These are phyloP conservation scores for Sugiyamaella lignohabitans DNA, from an alignment of 805 yeast genomes.

Conservation along the genomic window DNA sequence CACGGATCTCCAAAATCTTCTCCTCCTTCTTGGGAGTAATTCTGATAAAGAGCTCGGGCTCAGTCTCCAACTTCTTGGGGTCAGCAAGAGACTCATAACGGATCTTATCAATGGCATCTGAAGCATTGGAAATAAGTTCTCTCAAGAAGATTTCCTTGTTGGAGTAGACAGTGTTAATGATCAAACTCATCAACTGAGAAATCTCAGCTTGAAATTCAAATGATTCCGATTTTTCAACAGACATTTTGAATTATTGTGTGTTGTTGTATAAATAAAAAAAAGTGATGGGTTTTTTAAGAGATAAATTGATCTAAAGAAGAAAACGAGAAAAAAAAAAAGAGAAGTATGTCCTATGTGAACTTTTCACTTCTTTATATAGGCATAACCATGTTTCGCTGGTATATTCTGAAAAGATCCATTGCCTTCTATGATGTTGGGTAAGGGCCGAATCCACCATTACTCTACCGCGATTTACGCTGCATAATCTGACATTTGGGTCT, in stretches of 20 bases:
- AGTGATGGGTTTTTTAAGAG: background rate
- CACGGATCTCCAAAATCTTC: conserved; percentile 93
- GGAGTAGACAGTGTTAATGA: conserved; percentile 99
- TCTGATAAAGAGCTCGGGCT: conserved; percentile 95
- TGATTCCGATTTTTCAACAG: conserved; percentile 36
- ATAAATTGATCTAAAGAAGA: conserved; percentile 4
- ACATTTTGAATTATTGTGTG: conserved; percentile 10
- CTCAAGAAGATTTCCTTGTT: conserved; percentile 98
- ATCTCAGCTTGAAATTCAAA: conserved; percentile 99
- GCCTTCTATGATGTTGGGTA: conserved; percentile 7
- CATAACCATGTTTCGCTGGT: background rate
- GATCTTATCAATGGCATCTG: conserved; percentile 98
- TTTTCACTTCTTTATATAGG: background rate
- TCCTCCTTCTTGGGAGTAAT: conserved; percentile 94
- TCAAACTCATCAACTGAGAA: conserved; percentile 99
- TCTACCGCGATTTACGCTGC: too few species aligned
- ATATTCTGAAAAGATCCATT: conserved; percentile 7
- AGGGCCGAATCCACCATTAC: background rate
- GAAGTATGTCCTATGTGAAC: conserved; percentile 1
- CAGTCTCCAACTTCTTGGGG: conserved; percentile 84
- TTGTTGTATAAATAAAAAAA: background rate
- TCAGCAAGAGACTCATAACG: conserved; percentile 95
- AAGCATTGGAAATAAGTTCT: conserved; percentile 97
- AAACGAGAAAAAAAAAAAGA: conserved; percentile 6
- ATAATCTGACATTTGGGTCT: too few species aligned